Conservation (phyloP, 2,329 filamentous ascomycete species). For the Fusarium pseudocircinatum region DNA sequence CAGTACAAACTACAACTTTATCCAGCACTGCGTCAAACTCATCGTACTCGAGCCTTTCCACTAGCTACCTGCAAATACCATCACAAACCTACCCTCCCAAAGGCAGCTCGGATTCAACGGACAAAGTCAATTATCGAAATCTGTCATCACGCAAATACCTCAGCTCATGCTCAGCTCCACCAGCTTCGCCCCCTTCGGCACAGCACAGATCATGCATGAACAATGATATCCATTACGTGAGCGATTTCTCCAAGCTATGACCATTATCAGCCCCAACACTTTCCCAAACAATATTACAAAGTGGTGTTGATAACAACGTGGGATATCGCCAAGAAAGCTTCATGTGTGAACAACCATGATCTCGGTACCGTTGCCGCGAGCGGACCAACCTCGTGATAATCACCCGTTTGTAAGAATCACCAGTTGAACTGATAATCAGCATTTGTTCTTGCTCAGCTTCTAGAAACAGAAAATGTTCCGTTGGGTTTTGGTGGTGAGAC, state of each 20-base stretch:
- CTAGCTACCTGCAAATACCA: background rate
- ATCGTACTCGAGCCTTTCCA: background rate
- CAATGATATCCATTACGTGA: constrained; percentile 73
- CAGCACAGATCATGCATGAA: constrained; percentile 77
- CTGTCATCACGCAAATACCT: background rate
- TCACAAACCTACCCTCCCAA: too few species aligned
- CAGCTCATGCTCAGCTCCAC: constrained; percentile 57
- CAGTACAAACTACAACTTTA: background rate
- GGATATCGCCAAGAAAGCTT: background rate
- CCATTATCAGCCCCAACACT: constrained; percentile 58
- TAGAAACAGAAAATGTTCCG: background rate
- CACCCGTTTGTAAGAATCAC: background rate
- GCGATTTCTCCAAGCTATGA: constrained; percentile 80
- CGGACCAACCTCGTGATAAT: background rate
- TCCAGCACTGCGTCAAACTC: fast-evolving
- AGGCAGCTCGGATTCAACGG: background rate
- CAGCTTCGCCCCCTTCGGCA: constrained; percentile 73
- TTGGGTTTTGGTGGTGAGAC: background rate
- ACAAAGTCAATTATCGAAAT: background rate
- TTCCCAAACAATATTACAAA: background rate
- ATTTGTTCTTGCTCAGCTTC: background rate
- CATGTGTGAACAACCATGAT: background rate
- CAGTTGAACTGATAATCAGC: background rate
- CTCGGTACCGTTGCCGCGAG: background rate
- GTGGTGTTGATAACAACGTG: background rate